These are phyloP conservation scores for Tubosaeta sp. DNA, from an alignment of 768 basidiomycete genomes.

Conservation along the genomic window DNA sequence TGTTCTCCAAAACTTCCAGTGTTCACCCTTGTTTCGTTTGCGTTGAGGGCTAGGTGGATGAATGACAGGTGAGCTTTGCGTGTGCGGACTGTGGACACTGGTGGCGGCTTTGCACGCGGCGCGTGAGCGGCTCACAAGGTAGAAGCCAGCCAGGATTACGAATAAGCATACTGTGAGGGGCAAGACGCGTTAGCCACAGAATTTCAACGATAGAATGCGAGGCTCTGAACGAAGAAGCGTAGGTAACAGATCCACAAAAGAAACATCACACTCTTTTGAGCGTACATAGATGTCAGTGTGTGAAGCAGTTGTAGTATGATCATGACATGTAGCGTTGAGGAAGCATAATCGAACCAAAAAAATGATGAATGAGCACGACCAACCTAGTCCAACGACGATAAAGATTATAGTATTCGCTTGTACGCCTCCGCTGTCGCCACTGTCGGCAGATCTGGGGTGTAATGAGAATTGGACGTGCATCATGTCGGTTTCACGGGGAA, in stretches of 20 bases:
- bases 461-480: conserved; percentile 5
- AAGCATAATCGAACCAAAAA: conserved; percentile 3
- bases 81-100: neutral
- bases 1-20: conserved; percentile 19
- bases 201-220: neutral
- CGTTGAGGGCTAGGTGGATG: neutral
- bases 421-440: conserved; percentile 2
- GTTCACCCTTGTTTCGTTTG: conserved; percentile 2
- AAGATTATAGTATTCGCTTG: conserved; percentile 18
- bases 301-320: neutral
- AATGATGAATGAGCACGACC: conserved; percentile 10
- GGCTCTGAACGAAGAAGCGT: neutral
- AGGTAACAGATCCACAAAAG: neutral
- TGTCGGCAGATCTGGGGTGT: conserved; percentile 9
- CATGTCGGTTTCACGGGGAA: neutral
- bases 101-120: conserved; percentile 1
- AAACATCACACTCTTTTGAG: no score
- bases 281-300: neutral
- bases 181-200: conserved; percentile 11
- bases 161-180: conserved; percentile 19
- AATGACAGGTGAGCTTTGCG: neutral
- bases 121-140: conserved; percentile 19
- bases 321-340: neutral
- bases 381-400: conserved; percentile 24
- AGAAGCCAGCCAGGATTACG: conserved; percentile 26